Conservation (phyloP, 1,139 yeast genomes). For the Geotrichum macrosporum region DNA sequence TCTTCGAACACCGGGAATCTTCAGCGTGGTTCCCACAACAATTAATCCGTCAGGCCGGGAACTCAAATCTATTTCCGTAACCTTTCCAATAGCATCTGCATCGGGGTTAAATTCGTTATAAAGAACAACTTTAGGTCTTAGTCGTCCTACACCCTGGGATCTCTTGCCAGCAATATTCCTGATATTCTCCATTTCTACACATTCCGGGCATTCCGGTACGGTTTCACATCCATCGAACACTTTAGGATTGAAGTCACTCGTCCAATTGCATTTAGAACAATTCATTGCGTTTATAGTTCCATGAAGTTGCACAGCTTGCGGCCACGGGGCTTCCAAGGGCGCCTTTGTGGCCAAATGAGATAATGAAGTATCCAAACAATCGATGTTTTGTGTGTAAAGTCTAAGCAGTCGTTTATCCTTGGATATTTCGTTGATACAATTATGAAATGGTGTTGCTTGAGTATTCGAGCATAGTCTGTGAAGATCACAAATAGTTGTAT, state of each 20-base stretch:
- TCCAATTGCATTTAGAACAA: slow-evolving; percentile 69
- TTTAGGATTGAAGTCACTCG: slow-evolving; percentile 42
- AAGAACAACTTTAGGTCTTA: slow-evolving; percentile 77
- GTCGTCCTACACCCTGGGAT: slow-evolving; percentile 66
- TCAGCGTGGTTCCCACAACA: slow-evolving; percentile 80
- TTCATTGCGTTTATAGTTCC: slow-evolving; percentile 68
- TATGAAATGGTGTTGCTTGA: slow-evolving; percentile 69
- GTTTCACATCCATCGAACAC: slow-evolving; percentile 32
- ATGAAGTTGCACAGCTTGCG: slow-evolving; percentile 67
- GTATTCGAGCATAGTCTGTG: slow-evolving; percentile 55
- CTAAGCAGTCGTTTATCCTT: slow-evolving; percentile 60
- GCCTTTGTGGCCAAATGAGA: slow-evolving; percentile 47
- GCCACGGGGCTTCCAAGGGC: slow-evolving; percentile 48
- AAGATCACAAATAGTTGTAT: slow-evolving; percentile 65
- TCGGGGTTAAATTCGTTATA: slow-evolving; percentile 89
- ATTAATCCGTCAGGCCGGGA: slow-evolving; percentile 69
- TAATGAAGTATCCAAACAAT: slow-evolving; percentile 45
- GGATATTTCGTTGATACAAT: slow-evolving; percentile 55
- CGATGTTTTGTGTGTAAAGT: slow-evolving; percentile 51
- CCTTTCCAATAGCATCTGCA: slow-evolving; percentile 72
- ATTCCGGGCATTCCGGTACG: slow-evolving; percentile 55
- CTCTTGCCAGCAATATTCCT: slow-evolving; percentile 62
- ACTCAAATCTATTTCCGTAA: slow-evolving; percentile 62
- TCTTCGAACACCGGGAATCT: slow-evolving; percentile 80
- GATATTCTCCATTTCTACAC: slow-evolving; percentile 50